Evolutionary conservation across 2,329 filamentous ascomycete species (phyloP).

Genomic region (Ilyonectria robusta): DNA sequence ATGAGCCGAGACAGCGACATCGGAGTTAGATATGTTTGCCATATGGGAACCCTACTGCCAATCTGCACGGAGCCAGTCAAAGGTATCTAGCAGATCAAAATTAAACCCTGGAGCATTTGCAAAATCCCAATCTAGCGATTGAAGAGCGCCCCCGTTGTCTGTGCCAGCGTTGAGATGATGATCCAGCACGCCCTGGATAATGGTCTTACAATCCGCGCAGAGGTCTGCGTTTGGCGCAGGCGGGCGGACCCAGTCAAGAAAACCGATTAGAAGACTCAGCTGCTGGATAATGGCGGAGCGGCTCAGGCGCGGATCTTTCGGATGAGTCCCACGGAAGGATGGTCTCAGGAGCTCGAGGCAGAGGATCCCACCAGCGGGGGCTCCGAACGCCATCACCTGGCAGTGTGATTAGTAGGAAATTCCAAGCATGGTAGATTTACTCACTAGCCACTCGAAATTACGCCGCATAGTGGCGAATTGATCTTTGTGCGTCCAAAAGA

Average conservation of each 20-base stretch:
- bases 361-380: slow-evolving; percentile 63
- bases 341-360: slow-evolving; percentile 64
- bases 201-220: slow-evolving; percentile 60
- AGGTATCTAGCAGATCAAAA: slow-evolving; percentile 64
- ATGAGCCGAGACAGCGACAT: too few relatives aligned
- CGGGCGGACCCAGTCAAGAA: slow-evolving; percentile 65
- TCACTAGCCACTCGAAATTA: slow-evolving; percentile 32
- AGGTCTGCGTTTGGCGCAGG: slow-evolving; percentile 63
- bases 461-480: slow-evolving; percentile 18
- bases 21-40: too few relatives aligned
- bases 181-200: slow-evolving; percentile 66
- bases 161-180: slow-evolving; percentile 58
- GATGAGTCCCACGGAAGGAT: slow-evolving; percentile 29
- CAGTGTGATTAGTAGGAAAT: slow-evolving; percentile 63
- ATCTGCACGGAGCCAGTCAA: slow-evolving; percentile 47
- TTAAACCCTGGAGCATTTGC: slow-evolving; percentile 55
- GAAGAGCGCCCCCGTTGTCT: slow-evolving; percentile 38
- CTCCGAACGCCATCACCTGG: slow-evolving; percentile 64
- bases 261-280: slow-evolving; percentile 64
- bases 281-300: slow-evolving; percentile 65
- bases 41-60: neutral
- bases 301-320: slow-evolving; percentile 41
- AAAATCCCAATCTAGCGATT: slow-evolving; percentile 53
- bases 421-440: slow-evolving; percentile 50
- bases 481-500: slow-evolving; percentile 33